Conservation (phyloP, 2,329 filamentous ascomycete genomes). For the Colletotrichum trifolii region DNA sequence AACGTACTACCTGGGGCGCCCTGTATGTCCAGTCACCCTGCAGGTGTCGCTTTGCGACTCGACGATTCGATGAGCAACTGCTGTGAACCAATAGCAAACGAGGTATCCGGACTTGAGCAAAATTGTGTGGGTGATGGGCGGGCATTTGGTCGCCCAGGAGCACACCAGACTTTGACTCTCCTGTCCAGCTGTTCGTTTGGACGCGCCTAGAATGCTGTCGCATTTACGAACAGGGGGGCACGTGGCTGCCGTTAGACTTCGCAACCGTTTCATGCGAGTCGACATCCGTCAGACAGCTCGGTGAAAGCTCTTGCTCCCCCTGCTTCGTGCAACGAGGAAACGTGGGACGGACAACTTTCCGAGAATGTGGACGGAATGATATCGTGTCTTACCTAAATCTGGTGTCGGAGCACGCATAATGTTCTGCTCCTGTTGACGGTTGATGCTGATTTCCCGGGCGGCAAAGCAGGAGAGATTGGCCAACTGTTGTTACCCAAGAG, state of each 20-base stretch:
- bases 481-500: conserved; percentile 5
- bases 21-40: too few relatives aligned
- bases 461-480: background rate
- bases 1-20: too few relatives aligned
- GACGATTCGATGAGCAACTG: too few relatives aligned
- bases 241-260: background rate
- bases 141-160: too few relatives aligned
- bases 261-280: conserved; percentile 5
- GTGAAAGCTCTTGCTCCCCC: background rate
- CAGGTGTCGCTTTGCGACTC: too few relatives aligned
- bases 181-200: too few relatives aligned
- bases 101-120: too few relatives aligned
- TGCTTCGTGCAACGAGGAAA: conserved; percentile 20
- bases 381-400: background rate
- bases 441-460: background rate
- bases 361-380: background rate
- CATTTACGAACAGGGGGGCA: background rate
- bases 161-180: too few relatives aligned
- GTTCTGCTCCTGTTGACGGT: conserved; percentile 3
- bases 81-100: too few relatives aligned
- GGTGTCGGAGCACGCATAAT: background rate
- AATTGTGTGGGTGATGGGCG: too few relatives aligned
- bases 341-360: conserved; percentile 29
- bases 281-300: background rate
- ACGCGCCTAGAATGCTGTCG: too few relatives aligned